phyloP scores from a whole-genome alignment of 768 basidiomycete genomes.

The Termitomyces sp. region DNA sequence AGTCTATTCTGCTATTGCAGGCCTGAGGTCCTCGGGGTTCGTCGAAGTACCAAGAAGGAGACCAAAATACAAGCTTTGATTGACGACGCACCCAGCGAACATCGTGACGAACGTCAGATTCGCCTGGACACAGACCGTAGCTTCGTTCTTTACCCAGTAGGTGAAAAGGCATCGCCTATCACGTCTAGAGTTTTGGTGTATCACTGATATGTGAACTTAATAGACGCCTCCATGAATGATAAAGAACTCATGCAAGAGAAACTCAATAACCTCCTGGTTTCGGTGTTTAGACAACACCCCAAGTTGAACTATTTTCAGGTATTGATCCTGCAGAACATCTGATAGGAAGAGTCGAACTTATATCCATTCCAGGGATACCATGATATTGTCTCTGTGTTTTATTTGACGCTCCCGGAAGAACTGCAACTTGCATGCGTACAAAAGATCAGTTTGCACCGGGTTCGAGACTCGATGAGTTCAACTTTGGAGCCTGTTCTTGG shows the following conservation, averaged over 20 bases:
- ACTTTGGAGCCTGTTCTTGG: slow-evolving; percentile 84
- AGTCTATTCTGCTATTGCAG: neutral
- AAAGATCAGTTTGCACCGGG: slow-evolving; percentile 69
- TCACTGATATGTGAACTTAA: neutral
- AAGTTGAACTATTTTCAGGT: slow-evolving; percentile 84
- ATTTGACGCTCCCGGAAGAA: slow-evolving; percentile 63
- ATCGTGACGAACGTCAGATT: slow-evolving; percentile 85
- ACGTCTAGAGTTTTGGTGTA: neutral
- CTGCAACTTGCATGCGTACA: slow-evolving; percentile 56
- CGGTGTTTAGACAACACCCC: slow-evolving; percentile 67
- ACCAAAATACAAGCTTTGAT: slow-evolving; percentile 2
- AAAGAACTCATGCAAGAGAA: slow-evolving; percentile 56
- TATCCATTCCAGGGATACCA: slow-evolving; percentile 70
- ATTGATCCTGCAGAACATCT: neutral
- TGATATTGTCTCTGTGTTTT: slow-evolving; percentile 83
- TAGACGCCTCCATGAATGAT: slow-evolving; percentile 22
- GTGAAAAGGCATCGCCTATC: slow-evolving; percentile 35
- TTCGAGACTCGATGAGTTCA: slow-evolving; percentile 85
- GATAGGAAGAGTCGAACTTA: neutral
- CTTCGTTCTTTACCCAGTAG: slow-evolving; percentile 90
- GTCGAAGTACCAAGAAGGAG: neutral
- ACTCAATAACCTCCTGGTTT: slow-evolving; percentile 68
- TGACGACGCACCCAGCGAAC: slow-evolving; percentile 54
- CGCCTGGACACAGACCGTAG: slow-evolving; percentile 86
- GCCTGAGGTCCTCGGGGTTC: slow-evolving; percentile 16